Conservation (phyloP, 1,139 yeast genomes). For the Pneumocystis murina region DNA sequence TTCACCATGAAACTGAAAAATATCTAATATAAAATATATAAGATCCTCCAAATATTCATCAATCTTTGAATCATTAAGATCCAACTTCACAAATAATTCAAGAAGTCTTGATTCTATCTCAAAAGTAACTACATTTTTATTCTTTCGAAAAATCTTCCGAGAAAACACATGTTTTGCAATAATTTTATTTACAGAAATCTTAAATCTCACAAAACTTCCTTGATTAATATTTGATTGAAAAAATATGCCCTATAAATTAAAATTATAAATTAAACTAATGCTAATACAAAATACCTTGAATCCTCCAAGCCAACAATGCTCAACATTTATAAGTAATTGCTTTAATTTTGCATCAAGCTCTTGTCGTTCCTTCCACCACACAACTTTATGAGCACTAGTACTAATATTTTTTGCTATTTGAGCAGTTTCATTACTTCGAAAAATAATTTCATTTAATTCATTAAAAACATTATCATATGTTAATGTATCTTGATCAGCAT, state of each 20-base stretch:
- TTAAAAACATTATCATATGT: slow-evolving; percentile 35
- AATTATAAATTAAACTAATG: slow-evolving; percentile 24
- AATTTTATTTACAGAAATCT: slow-evolving; percentile 5
- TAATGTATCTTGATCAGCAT: slow-evolving; percentile 30
- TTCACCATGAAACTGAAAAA: slow-evolving; percentile 48
- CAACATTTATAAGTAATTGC: slow-evolving; percentile 42
- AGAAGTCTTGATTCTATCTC: slow-evolving; percentile 38
- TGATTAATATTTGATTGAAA: slow-evolving; percentile 2
- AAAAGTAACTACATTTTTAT: slow-evolving; percentile 17
- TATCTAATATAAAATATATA: slow-evolving; percentile 45
- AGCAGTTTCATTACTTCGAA: slow-evolving; percentile 48
- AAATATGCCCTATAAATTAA: slow-evolving; percentile 13
- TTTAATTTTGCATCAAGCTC: slow-evolving; percentile 43
- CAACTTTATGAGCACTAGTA: slow-evolving; percentile 47
- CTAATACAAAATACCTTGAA: slow-evolving; percentile 45
- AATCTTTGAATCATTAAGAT: slow-evolving; percentile 21
- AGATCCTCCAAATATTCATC: slow-evolving; percentile 44
- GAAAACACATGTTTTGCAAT: slow-evolving; percentile 8
- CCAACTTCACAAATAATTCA: slow-evolving; percentile 39
- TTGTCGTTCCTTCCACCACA: slow-evolving; percentile 69
- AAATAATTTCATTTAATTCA: slow-evolving; percentile 39
- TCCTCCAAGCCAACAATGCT: slow-evolving; percentile 68
- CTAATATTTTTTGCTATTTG: slow-evolving; percentile 25
- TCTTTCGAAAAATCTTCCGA: slow-evolving; percentile 2
- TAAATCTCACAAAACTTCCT: slow-evolving; percentile 1